Evolutionary conservation across 2,329 filamentous ascomycete genomes (phyloP).

Genomic region (Fusarium transvaalense): DNA sequence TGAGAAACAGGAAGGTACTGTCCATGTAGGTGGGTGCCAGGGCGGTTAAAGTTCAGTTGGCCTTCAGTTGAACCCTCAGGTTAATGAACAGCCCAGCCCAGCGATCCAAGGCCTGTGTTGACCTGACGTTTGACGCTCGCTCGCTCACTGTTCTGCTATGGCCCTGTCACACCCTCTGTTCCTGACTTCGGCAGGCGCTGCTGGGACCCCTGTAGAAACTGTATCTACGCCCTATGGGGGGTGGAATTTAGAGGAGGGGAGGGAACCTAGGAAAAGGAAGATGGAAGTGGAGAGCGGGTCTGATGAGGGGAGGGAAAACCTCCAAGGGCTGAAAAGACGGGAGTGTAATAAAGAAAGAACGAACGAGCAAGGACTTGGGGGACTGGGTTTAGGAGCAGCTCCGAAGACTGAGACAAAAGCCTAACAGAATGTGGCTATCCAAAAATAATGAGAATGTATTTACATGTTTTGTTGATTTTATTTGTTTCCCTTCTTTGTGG

Average conservation of each 20-base stretch:
- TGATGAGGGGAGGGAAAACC: background rate
- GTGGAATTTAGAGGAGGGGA: slow-evolving; percentile 4
- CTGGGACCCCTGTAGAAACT: slow-evolving; percentile 19
- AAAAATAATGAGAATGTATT: slow-evolving; percentile 19
- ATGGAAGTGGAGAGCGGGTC: background rate
- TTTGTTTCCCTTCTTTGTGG: background rate
- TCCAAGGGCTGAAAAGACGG: slow-evolving; percentile 2
- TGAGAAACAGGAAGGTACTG: slow-evolving; percentile 5
- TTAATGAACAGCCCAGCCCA: slow-evolving; percentile 1
- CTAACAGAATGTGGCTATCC: slow-evolving; percentile 21
- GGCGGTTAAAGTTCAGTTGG: slow-evolving; percentile 28
- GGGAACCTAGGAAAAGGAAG: too few relatives aligned
- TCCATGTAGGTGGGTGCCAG: slow-evolving; percentile 21
- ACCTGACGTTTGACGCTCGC: slow-evolving; percentile 31
- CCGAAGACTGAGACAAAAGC: slow-evolving; percentile 3
- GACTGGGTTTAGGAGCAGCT: slow-evolving; percentile 7
- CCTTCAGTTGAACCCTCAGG: slow-evolving; percentile 17
- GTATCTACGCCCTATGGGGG: slow-evolving; percentile 16
- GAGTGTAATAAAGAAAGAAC: slow-evolving; percentile 9
- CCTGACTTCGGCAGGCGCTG: slow-evolving; percentile 36
- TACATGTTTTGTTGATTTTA: slow-evolving; percentile 14
- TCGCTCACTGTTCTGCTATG: too few relatives aligned
- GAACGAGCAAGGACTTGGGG: background rate
- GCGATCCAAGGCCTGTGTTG: slow-evolving; percentile 4
- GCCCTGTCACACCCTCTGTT: slow-evolving; percentile 33